Evolutionary conservation across 441 rosid species (phyloP).

Genomic region (Pelargonium myrrhifolium): DNA sequence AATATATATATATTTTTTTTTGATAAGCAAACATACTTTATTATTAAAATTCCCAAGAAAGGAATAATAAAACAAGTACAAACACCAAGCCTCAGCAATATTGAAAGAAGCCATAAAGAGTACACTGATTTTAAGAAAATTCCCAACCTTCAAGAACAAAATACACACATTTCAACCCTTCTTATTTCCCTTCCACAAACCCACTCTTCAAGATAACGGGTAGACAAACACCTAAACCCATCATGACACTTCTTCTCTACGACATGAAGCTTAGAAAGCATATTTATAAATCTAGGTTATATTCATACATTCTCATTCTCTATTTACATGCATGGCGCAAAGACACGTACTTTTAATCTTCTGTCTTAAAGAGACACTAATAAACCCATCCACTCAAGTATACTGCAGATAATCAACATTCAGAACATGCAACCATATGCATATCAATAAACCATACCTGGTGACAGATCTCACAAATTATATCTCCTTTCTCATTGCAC

Average conservation of each 20-base stretch:
- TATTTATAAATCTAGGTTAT: background rate
- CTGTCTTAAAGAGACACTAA: background rate
- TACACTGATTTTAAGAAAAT: background rate
- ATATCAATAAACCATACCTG: conserved; percentile 33
- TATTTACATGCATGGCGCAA: background rate
- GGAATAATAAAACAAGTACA: too few relatives aligned
- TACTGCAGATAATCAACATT: background rate
- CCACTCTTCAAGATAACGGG: background rate
- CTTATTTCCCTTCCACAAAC: background rate
- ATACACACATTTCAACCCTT: background rate
- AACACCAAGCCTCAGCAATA: too few relatives aligned
- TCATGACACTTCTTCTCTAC: too few relatives aligned
- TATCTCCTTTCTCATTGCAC: conserved; percentile 91
- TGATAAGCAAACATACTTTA: too few relatives aligned
- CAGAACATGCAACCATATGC: background rate
- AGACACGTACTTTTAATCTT: background rate
- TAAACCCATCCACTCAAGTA: background rate
- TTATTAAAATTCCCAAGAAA: too few relatives aligned
- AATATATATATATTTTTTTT: too few relatives aligned
- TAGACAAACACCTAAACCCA: too few relatives aligned
- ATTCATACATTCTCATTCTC: background rate
- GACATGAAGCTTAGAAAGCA: background rate
- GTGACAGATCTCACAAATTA: conserved; percentile 76
- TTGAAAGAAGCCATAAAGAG: background rate
- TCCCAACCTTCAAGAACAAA: background rate